Percentiles rank a stretch among this genome's conserved stretches.
phyloP scores from a whole-genome alignment of 2,329 filamentous ascomycete species.

The Hypomyces perniciosus region DNA sequence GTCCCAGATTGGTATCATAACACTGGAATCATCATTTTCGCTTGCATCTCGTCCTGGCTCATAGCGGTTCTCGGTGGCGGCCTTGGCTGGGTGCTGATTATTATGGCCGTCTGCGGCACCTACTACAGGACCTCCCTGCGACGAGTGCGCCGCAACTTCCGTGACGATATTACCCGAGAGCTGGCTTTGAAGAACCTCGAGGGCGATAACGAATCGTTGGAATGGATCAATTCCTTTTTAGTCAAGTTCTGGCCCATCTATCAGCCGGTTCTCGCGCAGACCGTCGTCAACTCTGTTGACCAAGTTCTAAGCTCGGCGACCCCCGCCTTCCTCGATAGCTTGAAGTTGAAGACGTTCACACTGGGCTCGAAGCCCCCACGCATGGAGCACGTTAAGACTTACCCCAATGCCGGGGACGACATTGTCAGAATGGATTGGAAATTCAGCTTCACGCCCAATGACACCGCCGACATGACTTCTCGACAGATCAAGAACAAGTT shows the following conservation, averaged over 20 bases:
- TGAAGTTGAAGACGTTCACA: slow-evolving; percentile 89
- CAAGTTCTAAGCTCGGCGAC: slow-evolving; percentile 92
- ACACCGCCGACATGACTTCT: slow-evolving; percentile 83
- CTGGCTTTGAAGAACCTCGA: slow-evolving; percentile 82
- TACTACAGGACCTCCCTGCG: slow-evolving; percentile 96
- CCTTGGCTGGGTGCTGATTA: slow-evolving; percentile 83
- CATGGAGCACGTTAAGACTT: slow-evolving; percentile 96
- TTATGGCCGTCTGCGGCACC: slow-evolving; percentile 88
- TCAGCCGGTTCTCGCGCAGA: slow-evolving; percentile 85
- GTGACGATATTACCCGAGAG: slow-evolving; percentile 87
- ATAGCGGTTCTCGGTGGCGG: slow-evolving; percentile 85
- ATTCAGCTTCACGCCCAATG: slow-evolving; percentile 97
- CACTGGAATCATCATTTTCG: slow-evolving; percentile 86
- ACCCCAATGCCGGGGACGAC: slow-evolving; percentile 91
- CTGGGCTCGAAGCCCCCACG: slow-evolving; percentile 92
- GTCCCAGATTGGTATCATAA: slow-evolving; percentile 95
- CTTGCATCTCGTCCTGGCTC: slow-evolving; percentile 85
- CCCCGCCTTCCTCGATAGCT: slow-evolving; percentile 84
- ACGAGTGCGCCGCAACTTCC: slow-evolving; percentile 88
- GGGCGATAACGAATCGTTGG: slow-evolving; percentile 83
- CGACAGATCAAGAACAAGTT: slow-evolving; percentile 91
- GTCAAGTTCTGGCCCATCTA: slow-evolving; percentile 99
- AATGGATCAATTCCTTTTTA: slow-evolving; percentile 99
- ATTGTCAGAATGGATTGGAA: slow-evolving; percentile 99
- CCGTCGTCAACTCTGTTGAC: slow-evolving; percentile 88